A percentile compares a stretch with the other conserved stretches of the same genome.
These are phyloP conservation scores for Viola odorata DNA, from an alignment of 345 rosid genomes.

Conservation along the genomic window DNA sequence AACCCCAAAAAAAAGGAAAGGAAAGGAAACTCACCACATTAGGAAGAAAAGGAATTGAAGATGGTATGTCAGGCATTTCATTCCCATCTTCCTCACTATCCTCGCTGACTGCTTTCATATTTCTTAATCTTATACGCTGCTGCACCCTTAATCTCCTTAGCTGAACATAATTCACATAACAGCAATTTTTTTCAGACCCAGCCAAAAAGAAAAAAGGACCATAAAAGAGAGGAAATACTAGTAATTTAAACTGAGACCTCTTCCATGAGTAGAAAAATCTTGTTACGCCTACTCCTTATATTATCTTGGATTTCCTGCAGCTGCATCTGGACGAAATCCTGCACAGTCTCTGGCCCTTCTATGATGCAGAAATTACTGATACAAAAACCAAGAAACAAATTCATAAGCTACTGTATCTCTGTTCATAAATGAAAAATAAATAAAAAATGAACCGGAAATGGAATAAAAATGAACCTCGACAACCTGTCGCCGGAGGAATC, in stretches of 20 bases:
- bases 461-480: conserved; percentile 40
- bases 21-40: conserved; percentile 42
- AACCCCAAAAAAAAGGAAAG: background rate
- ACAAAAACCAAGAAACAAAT: background rate
- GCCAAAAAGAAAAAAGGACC: background rate
- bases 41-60: conserved; percentile 85
- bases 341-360: conserved; percentile 91
- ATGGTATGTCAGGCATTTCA: conserved; percentile 94
- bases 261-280: conserved; percentile 96
- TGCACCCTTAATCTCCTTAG: conserved; percentile 84
- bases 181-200: background rate
- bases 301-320: conserved; percentile 71
- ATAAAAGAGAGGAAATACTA: background rate
- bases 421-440: background rate
- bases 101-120: conserved; percentile 29
- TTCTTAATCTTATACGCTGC: conserved; percentile 51
- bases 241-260: conserved; percentile 38
- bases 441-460: background rate
- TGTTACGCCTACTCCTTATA: conserved; percentile 82
- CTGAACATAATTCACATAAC: conserved; percentile 13
- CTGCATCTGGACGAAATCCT: conserved; percentile 88
- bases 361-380: conserved; percentile 82
- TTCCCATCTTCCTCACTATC: conserved; percentile 41
- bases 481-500: conserved; percentile 38
- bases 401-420: too few species aligned